A percentile compares a stretch with the other conserved stretches of the same genome.
Evolutionary conservation across 202 grass and related monocot species (phyloP).

Genomic region (Musa balbisiana): DNA sequence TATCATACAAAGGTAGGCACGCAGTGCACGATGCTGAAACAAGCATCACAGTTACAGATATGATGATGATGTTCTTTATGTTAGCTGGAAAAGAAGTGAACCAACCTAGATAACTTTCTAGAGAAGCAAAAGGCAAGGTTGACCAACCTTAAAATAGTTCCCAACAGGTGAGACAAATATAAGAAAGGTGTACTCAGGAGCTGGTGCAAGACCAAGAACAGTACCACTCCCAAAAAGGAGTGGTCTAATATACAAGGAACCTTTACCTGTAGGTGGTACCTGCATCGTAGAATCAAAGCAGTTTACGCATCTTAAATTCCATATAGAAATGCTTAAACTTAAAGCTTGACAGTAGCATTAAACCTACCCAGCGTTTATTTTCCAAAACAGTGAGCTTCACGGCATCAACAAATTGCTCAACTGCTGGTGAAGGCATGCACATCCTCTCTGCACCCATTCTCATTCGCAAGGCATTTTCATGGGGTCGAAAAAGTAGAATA

Average conservation of each 20-base stretch:
- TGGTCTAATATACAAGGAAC: constrained; percentile 85
- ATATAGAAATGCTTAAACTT: background rate
- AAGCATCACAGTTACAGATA: too few species aligned
- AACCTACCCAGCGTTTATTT: constrained; percentile 72
- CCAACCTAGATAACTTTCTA: background rate
- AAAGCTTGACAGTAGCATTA: background rate
- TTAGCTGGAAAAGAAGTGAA: too few species aligned
- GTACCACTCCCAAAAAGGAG: constrained; percentile 78
- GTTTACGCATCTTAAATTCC: background rate
- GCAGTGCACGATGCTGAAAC: too few species aligned
- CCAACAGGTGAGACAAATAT: constrained; percentile 96
- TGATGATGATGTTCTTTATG: too few species aligned
- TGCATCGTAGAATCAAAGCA: constrained; percentile 9
- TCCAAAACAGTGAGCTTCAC: constrained; percentile 75
- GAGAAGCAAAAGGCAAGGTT: background rate
- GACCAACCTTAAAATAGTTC: constrained; percentile 92
- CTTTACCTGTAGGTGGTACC: constrained; percentile 82
- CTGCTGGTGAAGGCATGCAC: constrained; percentile 79
- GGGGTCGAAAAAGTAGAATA: constrained; percentile 65
- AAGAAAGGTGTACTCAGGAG: constrained; percentile 87
- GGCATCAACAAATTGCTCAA: constrained; percentile 66
- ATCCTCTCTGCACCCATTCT: constrained; percentile 71
- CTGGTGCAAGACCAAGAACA: constrained; percentile 84
- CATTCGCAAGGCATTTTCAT: constrained; percentile 83
- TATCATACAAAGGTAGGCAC: too few species aligned